Conservation (phyloP, 1,284 basidiomycete species). For the Chalciporus sp. region DNA sequence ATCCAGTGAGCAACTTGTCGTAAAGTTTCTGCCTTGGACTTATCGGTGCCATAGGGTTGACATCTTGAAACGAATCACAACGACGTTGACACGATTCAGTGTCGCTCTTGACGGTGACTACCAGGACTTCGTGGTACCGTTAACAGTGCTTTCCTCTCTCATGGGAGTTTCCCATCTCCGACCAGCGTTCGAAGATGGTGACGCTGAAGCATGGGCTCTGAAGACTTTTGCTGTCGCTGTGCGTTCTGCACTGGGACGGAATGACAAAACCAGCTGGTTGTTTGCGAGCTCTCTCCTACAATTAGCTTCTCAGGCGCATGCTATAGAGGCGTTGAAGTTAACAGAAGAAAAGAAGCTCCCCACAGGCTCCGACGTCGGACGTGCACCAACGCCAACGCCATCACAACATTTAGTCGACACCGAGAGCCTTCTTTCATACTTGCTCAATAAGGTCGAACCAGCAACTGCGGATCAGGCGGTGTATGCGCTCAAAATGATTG, state of each 20-base stretch:
- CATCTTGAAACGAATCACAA: background rate
- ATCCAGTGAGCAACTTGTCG: background rate
- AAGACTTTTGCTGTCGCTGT: constrained; percentile 1
- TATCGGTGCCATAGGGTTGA: background rate
- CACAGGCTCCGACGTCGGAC: background rate
- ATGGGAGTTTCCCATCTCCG: background rate
- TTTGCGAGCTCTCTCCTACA: constrained; percentile 5
- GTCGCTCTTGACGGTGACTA: background rate
- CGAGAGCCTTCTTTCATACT: constrained; percentile 3
- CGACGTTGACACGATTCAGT: background rate
- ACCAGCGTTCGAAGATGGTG: background rate
- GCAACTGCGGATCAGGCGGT: background rate
- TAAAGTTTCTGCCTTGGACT: no score
- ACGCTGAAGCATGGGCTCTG: constrained; percentile 1
- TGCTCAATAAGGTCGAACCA: constrained; percentile 2
- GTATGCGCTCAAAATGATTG: constrained; percentile 6
- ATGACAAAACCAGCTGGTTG: background rate
- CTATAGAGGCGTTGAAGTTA: no score
- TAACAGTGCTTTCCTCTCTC: constrained; percentile 8
- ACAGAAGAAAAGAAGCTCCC: no score
- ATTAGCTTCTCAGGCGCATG: background rate
- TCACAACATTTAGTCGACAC: constrained; percentile 1
- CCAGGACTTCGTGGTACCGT: constrained; percentile 4
- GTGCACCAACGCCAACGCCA: background rate
- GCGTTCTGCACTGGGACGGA: background rate